Base-by-base conservation (phyloP, 1,284 basidiomycete genomes). In the Puccinia hordei region DNA sequence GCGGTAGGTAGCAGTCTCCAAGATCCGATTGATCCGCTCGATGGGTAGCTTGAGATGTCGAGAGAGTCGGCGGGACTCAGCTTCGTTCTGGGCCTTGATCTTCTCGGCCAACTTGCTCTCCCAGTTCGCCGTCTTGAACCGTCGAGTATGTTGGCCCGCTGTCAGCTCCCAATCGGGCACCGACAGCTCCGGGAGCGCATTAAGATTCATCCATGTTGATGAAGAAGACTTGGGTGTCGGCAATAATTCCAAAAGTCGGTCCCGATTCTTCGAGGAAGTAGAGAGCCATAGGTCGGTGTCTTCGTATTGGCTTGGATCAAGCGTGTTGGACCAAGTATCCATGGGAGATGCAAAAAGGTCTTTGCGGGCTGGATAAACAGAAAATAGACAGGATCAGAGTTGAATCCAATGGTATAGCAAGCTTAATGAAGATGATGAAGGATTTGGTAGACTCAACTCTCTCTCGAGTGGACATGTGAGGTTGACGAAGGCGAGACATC, bases 141-240 rank as follows among this genome's bases (percentile, higher is more conserved):
- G 49, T n/a, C 77, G 46, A 15, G 77, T 79, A 30, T 79, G 77
- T 27, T 59, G 66, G 22, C 77, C 77, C 24, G 77, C 77, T 3
- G 55, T 72, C 19, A 79, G 68, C 41, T 79, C 77, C 77, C 77
- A 79, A 61, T 72, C 77, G n/a, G 77, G 38, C 44, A 79, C 68
- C 17, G 22, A 27, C 33, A 79, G 44, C 59, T 79, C 77, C 24
- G 77, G 77, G 2, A 79, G 49, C 49, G 44, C 63, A 30, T 57
- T 35, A 27, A 22, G 4, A 55, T 44, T 73, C 0, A 71, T 69
- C n/a, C 41, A 49, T 49, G 41, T 12, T 33, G 51, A n/a, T n/a
- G n/a, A 71, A 1, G 19, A 27, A 15, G 30, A n/a, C 19, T 33
- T 71, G 33, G 46, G 33, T 9, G 3, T 71, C 33, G 73, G 24